Percentiles rank a stretch among this genome's conserved stretches.
These are phyloP conservation scores for Prinsepia uniflora DNA, from an alignment of 306 rosid genomes.

Conservation along the genomic window DNA sequence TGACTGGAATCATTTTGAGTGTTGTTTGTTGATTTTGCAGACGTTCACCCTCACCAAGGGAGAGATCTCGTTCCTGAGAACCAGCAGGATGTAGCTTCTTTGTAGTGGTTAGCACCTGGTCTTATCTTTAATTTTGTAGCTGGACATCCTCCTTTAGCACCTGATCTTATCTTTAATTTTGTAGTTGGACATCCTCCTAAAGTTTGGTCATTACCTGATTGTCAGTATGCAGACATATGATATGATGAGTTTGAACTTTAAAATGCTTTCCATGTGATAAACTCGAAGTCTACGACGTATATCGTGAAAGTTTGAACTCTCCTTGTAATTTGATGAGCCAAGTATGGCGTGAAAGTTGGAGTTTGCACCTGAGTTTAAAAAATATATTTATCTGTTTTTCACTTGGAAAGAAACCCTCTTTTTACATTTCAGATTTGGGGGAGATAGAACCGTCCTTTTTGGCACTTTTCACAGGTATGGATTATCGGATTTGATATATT, in stretches of 20 bases:
- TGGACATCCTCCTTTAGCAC: constrained; percentile 18
- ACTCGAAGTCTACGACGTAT: constrained; percentile 4
- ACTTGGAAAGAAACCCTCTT: constrained; percentile 4
- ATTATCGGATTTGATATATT: not conserved
- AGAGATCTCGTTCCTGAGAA: constrained; percentile 46
- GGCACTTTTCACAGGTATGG: not conserved
- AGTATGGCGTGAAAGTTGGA: constrained; percentile 1
- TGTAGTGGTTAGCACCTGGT: constrained; percentile 35
- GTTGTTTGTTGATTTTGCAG: constrained; percentile 37
- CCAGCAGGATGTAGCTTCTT: constrained; percentile 24
- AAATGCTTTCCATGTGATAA: constrained; percentile 5
- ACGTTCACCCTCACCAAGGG: constrained; percentile 58
- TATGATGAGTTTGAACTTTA: constrained; percentile 23
- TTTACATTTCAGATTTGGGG: not conserved
- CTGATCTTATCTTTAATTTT: constrained; percentile 29
- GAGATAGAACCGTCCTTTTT: constrained; percentile 1
- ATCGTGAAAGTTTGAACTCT: not conserved
- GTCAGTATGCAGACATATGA: constrained; percentile 20
- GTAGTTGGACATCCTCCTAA: constrained; percentile 19
- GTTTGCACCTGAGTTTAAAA: not conserved
- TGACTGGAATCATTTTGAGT: constrained; percentile 5
- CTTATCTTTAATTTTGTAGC: constrained; percentile 25
- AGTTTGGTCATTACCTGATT: constrained; percentile 19
- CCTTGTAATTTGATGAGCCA: not conserved
- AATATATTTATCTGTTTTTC: not conserved